A percentile compares a stretch with the other conserved stretches of the same genome.
phyloP scores from a whole-genome alignment of 2,329 filamentous ascomycete species.

The Penicillium crustosum region DNA sequence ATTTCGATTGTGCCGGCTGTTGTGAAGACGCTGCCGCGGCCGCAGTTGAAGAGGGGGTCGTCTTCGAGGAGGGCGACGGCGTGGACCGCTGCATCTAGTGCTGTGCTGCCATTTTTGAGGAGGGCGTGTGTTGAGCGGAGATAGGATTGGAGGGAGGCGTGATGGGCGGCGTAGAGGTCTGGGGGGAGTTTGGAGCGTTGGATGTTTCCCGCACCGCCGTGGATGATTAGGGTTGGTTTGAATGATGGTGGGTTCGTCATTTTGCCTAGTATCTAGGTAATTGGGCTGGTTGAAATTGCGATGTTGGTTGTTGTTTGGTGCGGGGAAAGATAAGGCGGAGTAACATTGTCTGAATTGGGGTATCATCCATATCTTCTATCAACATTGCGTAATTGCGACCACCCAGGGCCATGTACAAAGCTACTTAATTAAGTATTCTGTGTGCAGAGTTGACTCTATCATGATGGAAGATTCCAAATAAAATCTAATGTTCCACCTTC shows the following conservation, averaged over 20 bases:
- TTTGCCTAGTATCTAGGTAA: too few species aligned
- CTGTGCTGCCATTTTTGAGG: constrained; percentile 51
- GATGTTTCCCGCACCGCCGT: constrained; percentile 73
- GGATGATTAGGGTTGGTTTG: constrained; percentile 64
- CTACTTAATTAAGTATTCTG: neutral
- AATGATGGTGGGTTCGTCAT: constrained; percentile 24
- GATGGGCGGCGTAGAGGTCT: constrained; percentile 59
- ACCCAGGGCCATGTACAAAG: neutral
- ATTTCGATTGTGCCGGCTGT: constrained; percentile 79
- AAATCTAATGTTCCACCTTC: constrained; percentile 44
- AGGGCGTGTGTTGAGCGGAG: constrained; percentile 50
- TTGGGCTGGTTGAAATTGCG: neutral
- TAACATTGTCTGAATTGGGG: constrained; percentile 16
- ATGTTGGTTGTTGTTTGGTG: constrained; percentile 3
- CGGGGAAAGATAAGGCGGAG: constrained; percentile 17
- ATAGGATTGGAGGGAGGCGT: constrained; percentile 61
- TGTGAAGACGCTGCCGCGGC: constrained; percentile 82
- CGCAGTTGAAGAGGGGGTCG: constrained; percentile 79
- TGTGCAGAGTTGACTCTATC: constrained; percentile 2
- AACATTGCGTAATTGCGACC: neutral
- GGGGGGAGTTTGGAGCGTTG: constrained; percentile 59
- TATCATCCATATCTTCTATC: neutral
- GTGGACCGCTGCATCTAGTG: constrained; percentile 71
- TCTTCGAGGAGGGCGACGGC: constrained; percentile 77
- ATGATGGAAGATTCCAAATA: constrained; percentile 46